Conservation (phyloP, 2,329 filamentous ascomycete genomes). For the Aspergillus awamori region DNA sequence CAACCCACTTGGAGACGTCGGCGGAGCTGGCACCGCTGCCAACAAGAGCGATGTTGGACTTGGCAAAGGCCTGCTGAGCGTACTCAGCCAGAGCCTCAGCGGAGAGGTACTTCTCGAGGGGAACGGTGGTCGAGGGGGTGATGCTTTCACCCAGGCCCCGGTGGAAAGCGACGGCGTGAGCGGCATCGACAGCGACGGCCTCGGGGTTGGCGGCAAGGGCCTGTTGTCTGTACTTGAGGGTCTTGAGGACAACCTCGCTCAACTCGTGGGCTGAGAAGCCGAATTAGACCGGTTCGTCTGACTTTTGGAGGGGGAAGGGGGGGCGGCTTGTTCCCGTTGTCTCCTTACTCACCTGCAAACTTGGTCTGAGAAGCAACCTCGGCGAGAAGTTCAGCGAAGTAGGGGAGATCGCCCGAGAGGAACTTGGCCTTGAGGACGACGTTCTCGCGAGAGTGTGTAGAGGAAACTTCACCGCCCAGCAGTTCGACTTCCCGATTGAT, state of each 20-base stretch:
- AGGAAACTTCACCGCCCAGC: constrained; percentile 83
- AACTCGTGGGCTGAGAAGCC: constrained; percentile 74
- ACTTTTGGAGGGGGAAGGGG: neutral
- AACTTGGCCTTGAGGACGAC: constrained; percentile 92
- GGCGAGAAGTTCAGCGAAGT: constrained; percentile 93
- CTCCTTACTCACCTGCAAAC: constrained; percentile 64
- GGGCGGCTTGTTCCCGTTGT: neutral
- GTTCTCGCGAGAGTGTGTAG: constrained; percentile 91
- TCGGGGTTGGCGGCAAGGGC: constrained; percentile 64
- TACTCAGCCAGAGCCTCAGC: constrained; percentile 74
- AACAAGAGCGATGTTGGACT: constrained; percentile 87
- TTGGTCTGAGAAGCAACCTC: constrained; percentile 89
- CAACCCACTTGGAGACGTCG: constrained; percentile 84
- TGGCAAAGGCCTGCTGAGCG: constrained; percentile 77
- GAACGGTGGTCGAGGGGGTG: constrained; percentile 70
- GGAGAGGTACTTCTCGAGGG: constrained; percentile 78
- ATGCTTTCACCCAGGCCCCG: constrained; percentile 81
- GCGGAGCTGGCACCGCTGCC: constrained; percentile 80
- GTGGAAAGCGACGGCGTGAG: constrained; percentile 88
- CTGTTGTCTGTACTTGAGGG: constrained; percentile 77
- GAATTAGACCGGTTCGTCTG: constrained; percentile 18
- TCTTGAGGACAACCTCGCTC: constrained; percentile 79
- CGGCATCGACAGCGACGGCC: constrained; percentile 80
- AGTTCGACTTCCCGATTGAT: constrained; percentile 96
- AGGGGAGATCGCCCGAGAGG: constrained; percentile 91